These are phyloP conservation scores for Aspergillus carlsbadensis DNA, from an alignment of 495 filamentous ascomycete species.

Conservation along the genomic window DNA sequence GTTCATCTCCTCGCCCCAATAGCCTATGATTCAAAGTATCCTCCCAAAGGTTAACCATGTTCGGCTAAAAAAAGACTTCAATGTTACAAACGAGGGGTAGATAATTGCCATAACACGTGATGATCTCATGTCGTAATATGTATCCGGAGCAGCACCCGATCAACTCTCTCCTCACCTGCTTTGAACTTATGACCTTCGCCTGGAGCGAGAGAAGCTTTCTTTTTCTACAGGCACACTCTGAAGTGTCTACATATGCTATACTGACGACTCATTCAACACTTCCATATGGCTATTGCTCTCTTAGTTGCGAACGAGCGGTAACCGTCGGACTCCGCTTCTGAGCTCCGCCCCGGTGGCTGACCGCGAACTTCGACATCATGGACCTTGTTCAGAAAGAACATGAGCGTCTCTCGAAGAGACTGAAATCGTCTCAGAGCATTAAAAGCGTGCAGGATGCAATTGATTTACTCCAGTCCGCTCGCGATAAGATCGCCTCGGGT, in stretches of 20 bases:
- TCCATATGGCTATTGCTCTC: conserved; percentile 20
- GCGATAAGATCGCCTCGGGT: conserved; percentile 69
- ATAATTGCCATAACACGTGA: neutral
- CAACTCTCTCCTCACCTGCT: neutral
- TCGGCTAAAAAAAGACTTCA: too few relatives aligned
- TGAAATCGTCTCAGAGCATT: conserved; percentile 67
- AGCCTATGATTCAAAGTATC: too few relatives aligned
- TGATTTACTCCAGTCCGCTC: conserved; percentile 67
- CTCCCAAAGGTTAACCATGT: too few relatives aligned
- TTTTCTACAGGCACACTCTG: too few relatives aligned
- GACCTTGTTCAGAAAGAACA: conserved; percentile 73
- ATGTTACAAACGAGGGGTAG: neutral
- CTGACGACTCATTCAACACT: neutral
- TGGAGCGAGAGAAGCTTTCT: neutral
- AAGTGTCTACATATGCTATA: neutral
- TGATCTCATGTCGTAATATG: conserved; percentile 2
- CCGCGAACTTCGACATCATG: conserved; percentile 47
- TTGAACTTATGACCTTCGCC: conserved; percentile 1
- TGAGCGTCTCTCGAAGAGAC: conserved; percentile 62
- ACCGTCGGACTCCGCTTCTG: conserved; percentile 20
- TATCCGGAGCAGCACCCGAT: neutral
- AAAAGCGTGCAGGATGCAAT: conserved; percentile 79
- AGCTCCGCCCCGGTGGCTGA: conserved; percentile 12
- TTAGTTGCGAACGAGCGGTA: conserved; percentile 25
- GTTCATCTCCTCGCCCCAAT: too few relatives aligned